A percentile compares a stretch with the other conserved stretches of the same genome.
Evolutionary conservation across 139 green algal species (phyloP).

Genomic region (Protoeuglena noctilucae): DNA sequence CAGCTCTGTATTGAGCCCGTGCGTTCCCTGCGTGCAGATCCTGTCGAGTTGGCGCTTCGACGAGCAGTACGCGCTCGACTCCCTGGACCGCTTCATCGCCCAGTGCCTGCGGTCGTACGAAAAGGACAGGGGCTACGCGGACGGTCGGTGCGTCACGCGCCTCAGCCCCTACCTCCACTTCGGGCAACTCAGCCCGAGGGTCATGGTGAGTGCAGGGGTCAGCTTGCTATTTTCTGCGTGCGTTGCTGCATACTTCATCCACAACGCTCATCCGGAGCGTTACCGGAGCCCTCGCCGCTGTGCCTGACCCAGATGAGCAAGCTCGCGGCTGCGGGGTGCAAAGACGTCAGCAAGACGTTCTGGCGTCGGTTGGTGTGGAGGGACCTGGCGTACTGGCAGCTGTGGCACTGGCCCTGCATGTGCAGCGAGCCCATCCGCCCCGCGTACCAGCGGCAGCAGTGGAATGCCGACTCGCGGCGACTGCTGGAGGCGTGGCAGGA

Average conservation of each 20-base stretch:
- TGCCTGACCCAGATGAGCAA: too few species aligned
- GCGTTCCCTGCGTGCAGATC: not conserved
- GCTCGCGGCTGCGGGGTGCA: not conserved
- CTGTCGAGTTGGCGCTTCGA: constrained; percentile 15
- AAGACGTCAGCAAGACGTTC: constrained; percentile 30
- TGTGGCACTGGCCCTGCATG: constrained; percentile 43
- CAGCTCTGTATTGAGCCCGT: not conserved
- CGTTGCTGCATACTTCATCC: too few species aligned
- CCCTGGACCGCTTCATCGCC: constrained; percentile 25
- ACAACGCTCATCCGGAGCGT: too few species aligned
- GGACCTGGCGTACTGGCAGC: constrained; percentile 56
- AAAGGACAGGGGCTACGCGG: constrained; percentile 15
- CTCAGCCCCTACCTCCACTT: constrained; percentile 41
- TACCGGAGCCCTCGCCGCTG: too few species aligned
- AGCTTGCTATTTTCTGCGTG: too few species aligned
- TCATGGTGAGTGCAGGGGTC: too few species aligned
- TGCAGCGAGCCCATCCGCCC: constrained; percentile 19
- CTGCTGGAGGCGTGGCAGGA: constrained; percentile 21
- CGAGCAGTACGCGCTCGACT: constrained; percentile 17
- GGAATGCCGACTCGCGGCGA: too few species aligned
- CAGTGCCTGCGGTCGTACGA: constrained; percentile 29
- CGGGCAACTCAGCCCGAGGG: constrained; percentile 27
- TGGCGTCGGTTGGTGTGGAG: constrained; percentile 38
- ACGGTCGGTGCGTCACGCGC: constrained; percentile 24
- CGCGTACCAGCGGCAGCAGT: too few species aligned